phyloP scores from a whole-genome alignment of 139 green algal species.

The Picochlorum costavermella region DNA sequence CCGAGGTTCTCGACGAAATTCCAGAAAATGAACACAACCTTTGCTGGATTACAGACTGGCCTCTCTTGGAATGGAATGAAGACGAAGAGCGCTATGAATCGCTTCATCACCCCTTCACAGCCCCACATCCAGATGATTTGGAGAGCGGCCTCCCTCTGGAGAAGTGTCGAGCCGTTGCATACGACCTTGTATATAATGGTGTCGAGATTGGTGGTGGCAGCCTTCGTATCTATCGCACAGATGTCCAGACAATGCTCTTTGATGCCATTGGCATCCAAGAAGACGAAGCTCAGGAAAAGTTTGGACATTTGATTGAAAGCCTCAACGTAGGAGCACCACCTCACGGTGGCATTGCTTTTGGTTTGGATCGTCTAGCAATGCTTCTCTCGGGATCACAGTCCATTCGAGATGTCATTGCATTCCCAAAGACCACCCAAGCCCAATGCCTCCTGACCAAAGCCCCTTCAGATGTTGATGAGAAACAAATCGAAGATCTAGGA shows the following conservation, averaged over 20 bases:
- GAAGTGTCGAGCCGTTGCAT: constrained; percentile 56
- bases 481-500: constrained; percentile 61
- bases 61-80: constrained; percentile 93
- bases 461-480: constrained; percentile 40
- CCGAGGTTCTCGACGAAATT: constrained; percentile 51
- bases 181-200: constrained; percentile 98
- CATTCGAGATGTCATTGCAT: constrained; percentile 99
- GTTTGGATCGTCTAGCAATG: constrained; percentile 91
- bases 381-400: constrained; percentile 68
- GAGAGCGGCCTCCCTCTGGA: constrained; percentile 19
- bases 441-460: constrained; percentile 82
- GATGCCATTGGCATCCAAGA: constrained; percentile 74
- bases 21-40: constrained; percentile 52
- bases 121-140: constrained; percentile 67
- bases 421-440: constrained; percentile 87
- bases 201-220: constrained; percentile 90
- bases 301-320: constrained; percentile 77
- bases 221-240: constrained; percentile 82
- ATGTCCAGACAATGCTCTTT: constrained; percentile 90
- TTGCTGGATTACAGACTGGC: constrained; percentile 94
- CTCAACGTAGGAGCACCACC: constrained; percentile 83
- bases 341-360: constrained; percentile 87
- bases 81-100: constrained; percentile 65
- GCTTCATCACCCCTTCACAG: constrained; percentile 97
- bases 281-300: constrained; percentile 70